Evolutionary conservation across 2,329 filamentous ascomycete genomes (phyloP).

Genomic region (Elsinoe perseae): DNA sequence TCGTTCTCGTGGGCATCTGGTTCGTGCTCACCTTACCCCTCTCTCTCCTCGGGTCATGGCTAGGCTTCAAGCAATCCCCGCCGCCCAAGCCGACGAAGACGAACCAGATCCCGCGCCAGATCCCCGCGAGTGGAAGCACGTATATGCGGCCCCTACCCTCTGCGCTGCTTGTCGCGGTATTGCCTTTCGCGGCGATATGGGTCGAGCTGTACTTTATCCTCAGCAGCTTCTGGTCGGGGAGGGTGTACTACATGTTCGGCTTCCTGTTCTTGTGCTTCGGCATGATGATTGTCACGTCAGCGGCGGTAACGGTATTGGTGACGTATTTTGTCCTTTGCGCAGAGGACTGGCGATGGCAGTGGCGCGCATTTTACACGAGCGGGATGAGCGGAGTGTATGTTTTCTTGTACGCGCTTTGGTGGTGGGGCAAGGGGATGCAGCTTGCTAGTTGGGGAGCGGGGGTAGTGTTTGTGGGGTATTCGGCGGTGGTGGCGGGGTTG

Average conservation of each 20-base stretch:
- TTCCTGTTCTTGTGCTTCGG: slow-evolving; percentile 98
- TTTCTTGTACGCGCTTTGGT: slow-evolving; percentile 82
- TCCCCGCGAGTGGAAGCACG: slow-evolving; percentile 65
- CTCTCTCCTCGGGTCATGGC: slow-evolving; percentile 82
- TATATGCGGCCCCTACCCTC: slow-evolving; percentile 83
- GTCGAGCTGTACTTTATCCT: slow-evolving; percentile 99
- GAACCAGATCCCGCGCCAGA: slow-evolving; percentile 96
- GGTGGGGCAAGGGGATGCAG: slow-evolving; percentile 81
- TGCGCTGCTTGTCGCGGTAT: slow-evolving; percentile 82
- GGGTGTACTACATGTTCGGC: slow-evolving; percentile 99
- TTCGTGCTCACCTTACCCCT: slow-evolving; percentile 93
- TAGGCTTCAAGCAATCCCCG: slow-evolving; percentile 68
- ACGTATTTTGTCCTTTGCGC: slow-evolving; percentile 94
- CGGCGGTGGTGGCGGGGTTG: slow-evolving; percentile 75
- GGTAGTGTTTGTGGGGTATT: slow-evolving; percentile 91
- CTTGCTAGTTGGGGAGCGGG: slow-evolving; percentile 78
- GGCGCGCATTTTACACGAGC: slow-evolving; percentile 86
- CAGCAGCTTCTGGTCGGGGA: slow-evolving; percentile 97
- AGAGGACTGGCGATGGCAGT: slow-evolving; percentile 99
- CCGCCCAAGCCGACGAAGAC: slow-evolving; percentile 79
- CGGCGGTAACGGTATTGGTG: slow-evolving; percentile 84
- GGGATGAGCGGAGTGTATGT: slow-evolving; percentile 88
- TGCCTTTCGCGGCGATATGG: slow-evolving; percentile 94
- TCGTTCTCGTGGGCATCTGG: slow-evolving; percentile 89
- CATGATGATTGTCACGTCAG: slow-evolving; percentile 92